A percentile compares a stretch with the other conserved stretches of the same genome.
Conservation (phyloP, 805 yeast species). For the Candida coquimbonensis region DNA sequence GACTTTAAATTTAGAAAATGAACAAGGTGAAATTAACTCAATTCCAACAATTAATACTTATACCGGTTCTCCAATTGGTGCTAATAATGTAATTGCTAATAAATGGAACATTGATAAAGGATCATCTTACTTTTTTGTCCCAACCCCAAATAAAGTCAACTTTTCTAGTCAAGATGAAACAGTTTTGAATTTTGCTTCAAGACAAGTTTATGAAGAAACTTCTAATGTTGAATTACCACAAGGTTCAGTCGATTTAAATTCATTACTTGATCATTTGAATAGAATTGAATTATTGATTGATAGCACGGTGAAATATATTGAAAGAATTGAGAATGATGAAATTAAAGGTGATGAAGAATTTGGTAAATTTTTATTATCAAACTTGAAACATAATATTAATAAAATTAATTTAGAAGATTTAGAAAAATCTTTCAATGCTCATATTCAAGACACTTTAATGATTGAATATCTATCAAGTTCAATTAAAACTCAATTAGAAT, state of each 20-base stretch:
- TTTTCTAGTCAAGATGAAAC: conserved; percentile 54
- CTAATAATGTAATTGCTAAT: conserved; percentile 31
- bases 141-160: conserved; percentile 59
- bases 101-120: conserved; percentile 33
- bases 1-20: conserved; percentile 50
- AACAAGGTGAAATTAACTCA: conserved; percentile 33
- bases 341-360: conserved; percentile 47
- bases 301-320: conserved; percentile 41
- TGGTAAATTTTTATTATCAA: conserved; percentile 59
- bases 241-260: conserved; percentile 35
- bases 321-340: conserved; percentile 34
- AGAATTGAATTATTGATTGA: conserved; percentile 42
- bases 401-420: conserved; percentile 41
- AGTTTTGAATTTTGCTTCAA: conserved; percentile 42
- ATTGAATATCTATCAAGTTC: conserved; percentile 78
- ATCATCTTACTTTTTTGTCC: conserved; percentile 57
- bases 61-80: conserved; percentile 71
- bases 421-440: conserved; percentile 56
- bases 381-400: conserved; percentile 42
- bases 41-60: conserved; percentile 60
- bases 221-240: conserved; percentile 25
- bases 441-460: conserved; percentile 74
- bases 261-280: conserved; percentile 39
- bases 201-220: conserved; percentile 25
- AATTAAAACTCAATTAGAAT: conserved; percentile 76